A percentile compares a stretch with the other conserved stretches of the same genome.
These are phyloP conservation scores for Penstemon eatonii DNA, from an alignment of 257 asterid genomes.

Conservation along the genomic window DNA sequence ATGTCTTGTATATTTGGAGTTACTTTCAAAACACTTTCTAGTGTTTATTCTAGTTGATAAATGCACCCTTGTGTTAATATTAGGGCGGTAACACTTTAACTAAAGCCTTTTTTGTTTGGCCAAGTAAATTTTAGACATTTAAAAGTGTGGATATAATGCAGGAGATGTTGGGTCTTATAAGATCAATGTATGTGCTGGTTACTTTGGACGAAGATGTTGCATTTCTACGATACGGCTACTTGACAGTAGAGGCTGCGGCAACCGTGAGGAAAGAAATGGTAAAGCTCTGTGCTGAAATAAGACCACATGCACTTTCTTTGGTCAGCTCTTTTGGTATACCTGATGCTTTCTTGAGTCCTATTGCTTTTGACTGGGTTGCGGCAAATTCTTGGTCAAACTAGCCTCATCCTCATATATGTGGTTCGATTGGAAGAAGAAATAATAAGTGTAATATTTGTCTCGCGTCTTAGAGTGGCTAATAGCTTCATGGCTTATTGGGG, in stretches of 20 bases:
- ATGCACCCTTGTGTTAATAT: neutral
- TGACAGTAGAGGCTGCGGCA: slow-evolving; percentile 60
- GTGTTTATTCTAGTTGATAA: neutral
- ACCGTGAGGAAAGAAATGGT: slow-evolving; percentile 72
- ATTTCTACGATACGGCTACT: slow-evolving; percentile 81
- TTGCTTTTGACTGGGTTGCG: slow-evolving; percentile 91
- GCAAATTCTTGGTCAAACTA: slow-evolving; percentile 70
- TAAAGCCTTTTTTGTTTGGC: neutral
- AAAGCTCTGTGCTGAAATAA: slow-evolving; percentile 69
- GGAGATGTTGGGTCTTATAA: slow-evolving; percentile 64
- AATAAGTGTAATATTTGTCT: neutral
- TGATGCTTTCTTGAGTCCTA: slow-evolving; percentile 86
- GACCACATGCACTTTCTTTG: slow-evolving; percentile 83
- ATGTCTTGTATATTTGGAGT: neutral
- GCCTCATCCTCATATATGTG: neutral
- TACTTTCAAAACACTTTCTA: neutral
- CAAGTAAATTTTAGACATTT: neutral
- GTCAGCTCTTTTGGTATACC: slow-evolving; percentile 84
- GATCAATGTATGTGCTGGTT: slow-evolving; percentile 64
- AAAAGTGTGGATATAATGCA: slow-evolving; percentile 35
- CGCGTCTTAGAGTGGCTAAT: neutral
- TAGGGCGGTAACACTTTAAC: neutral
- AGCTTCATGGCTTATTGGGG: no score
- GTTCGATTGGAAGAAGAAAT: no score
- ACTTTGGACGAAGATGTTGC: slow-evolving; percentile 85